phyloP scores from a whole-genome alignment of 2,329 filamentous ascomycete genomes.

The Aspergillus flavus region DNA sequence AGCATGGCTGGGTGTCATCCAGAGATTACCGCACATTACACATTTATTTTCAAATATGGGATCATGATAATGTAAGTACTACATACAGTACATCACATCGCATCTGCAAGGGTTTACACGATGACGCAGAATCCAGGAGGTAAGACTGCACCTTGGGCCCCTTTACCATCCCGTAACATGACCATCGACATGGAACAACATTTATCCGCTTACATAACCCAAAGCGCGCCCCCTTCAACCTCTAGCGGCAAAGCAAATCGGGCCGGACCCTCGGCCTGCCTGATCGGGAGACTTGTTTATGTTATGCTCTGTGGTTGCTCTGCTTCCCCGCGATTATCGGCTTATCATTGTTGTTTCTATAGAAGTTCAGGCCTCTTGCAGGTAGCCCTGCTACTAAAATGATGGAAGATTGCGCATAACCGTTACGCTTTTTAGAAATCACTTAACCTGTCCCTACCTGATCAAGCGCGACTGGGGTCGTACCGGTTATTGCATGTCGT shows the following conservation, averaged over 20 bases:
- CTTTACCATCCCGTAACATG: not conserved
- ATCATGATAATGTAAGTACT: not conserved
- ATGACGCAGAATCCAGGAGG: not conserved
- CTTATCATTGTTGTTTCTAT: not conserved
- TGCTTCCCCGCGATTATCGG: constrained; percentile 11
- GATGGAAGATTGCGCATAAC: not conserved
- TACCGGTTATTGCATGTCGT: constrained; percentile 25
- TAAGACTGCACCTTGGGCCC: constrained; percentile 9
- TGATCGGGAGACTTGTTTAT: constrained; percentile 43
- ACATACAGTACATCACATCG: not conserved
- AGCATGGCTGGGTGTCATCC: not conserved
- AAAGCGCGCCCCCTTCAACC: not conserved
- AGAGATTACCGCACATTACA: not conserved
- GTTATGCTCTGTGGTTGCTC: constrained; percentile 12
- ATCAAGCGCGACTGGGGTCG: constrained; percentile 16
- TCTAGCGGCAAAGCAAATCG: constrained; percentile 9
- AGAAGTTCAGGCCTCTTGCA: not conserved
- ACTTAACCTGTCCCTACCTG: not conserved
- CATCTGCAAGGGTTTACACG: not conserved
- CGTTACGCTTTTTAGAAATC: not conserved
- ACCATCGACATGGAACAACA: constrained; percentile 11
- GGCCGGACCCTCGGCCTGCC: constrained; percentile 26
- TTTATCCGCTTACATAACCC: constrained; percentile 19
- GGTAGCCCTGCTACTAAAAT: not conserved
- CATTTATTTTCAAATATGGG: not conserved